phyloP scores from a whole-genome alignment of 2,329 filamentous ascomycete species.

The Botrytis fabae region DNA sequence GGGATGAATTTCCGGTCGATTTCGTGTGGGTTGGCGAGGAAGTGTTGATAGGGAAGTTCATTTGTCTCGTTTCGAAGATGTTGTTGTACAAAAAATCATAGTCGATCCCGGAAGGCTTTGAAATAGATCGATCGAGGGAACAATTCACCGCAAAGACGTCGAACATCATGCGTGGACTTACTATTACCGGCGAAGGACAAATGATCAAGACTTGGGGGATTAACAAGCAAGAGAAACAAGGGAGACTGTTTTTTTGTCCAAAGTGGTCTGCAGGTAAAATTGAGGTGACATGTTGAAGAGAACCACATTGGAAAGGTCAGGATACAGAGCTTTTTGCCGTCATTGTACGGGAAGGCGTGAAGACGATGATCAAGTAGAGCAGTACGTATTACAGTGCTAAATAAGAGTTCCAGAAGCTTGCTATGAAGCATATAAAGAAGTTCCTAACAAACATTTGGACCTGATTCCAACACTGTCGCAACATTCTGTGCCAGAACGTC shows the following conservation, averaged over 20 bases:
- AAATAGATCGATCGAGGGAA: not conserved
- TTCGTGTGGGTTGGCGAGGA: not conserved
- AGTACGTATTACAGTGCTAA: not conserved
- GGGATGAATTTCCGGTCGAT: conserved; percentile 15
- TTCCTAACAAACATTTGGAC: conserved; percentile 44
- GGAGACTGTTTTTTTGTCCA: not conserved
- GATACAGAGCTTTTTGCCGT: not conserved
- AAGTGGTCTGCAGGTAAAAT: not conserved
- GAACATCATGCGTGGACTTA: not conserved
- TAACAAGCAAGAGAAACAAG: not conserved
- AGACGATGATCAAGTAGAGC: not conserved
- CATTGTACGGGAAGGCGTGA: not conserved
- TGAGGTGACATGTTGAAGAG: not conserved
- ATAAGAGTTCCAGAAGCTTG: not conserved
- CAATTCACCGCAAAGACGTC: not conserved
- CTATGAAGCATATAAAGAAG: not conserved
- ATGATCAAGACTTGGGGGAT: not conserved
- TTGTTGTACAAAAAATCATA: not conserved
- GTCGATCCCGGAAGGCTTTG: not conserved
- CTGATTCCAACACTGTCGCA: conserved; percentile 43
- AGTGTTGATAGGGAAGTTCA: not conserved
- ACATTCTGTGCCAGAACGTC: conserved; percentile 57
- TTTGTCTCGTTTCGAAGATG: not conserved
- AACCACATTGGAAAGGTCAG: not conserved
- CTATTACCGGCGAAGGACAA: not conserved